Conservation (phyloP, 148 eudicot genomes). For the Chenopodium quinoa region DNA sequence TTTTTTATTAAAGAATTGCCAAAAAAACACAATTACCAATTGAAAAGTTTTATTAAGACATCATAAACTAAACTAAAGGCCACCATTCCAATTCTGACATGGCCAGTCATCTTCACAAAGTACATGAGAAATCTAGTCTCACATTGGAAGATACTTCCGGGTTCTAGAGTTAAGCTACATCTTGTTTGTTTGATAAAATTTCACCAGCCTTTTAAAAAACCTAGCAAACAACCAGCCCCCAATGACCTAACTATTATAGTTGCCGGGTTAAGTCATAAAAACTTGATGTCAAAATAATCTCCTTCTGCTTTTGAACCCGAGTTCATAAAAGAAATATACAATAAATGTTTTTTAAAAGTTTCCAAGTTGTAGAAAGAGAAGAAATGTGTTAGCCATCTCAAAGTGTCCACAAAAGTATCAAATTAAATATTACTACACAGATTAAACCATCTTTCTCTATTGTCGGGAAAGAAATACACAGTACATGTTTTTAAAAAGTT, state of each 20-base stretch:
- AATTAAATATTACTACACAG: neutral
- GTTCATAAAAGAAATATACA: too few relatives aligned
- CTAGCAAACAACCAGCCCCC: neutral
- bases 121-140: neutral
- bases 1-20: too few relatives aligned
- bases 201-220: neutral
- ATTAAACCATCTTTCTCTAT: too few relatives aligned
- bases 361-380: neutral
- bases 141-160: neutral
- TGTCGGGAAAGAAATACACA: too few relatives aligned
- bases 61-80: neutral
- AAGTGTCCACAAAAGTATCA: neutral
- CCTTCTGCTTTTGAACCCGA: too few relatives aligned
- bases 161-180: neutral
- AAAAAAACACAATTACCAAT: too few relatives aligned
- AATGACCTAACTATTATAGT: neutral
- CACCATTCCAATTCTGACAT: neutral
- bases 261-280: neutral
- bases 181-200: neutral
- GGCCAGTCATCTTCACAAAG: neutral
- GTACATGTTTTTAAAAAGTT: neutral
- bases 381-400: neutral
- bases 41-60: neutral
- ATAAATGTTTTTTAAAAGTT: neutral
- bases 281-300: neutral